Conservation (phyloP, 371 early-diverging fungal genomes). For the Mortierella sp. region DNA sequence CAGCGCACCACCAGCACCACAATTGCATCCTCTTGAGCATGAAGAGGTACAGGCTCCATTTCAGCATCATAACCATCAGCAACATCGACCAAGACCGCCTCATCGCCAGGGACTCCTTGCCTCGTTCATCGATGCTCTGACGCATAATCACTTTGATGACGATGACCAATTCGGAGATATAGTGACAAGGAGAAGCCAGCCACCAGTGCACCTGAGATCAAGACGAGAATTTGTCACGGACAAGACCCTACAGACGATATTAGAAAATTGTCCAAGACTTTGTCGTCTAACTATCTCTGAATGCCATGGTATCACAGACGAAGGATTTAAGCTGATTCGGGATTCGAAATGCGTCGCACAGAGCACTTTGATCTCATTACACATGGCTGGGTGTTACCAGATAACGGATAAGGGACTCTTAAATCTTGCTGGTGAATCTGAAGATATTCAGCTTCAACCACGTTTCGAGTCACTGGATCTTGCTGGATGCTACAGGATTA, state of each 20-base stretch:
- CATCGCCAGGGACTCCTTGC: conserved; percentile 12
- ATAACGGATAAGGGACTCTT: conserved; percentile 54
- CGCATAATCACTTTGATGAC: not conserved
- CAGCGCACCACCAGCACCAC: not conserved
- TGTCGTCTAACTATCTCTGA: conserved; percentile 47
- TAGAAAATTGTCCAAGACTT: conserved; percentile 44
- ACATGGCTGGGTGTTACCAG: conserved; percentile 48
- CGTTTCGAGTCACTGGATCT: conserved; percentile 46
- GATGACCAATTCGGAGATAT: not conserved
- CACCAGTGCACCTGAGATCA: conserved; percentile 10
- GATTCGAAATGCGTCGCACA: conserved; percentile 28
- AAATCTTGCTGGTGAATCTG: conserved; percentile 14
- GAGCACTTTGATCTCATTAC: conserved; percentile 38
- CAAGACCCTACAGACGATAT: conserved; percentile 31
- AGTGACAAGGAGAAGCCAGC: not conserved
- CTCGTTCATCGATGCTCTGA: conserved; percentile 10
- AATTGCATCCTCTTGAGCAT: conserved; percentile 6
- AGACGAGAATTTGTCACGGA: conserved; percentile 40
- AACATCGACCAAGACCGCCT: not conserved
- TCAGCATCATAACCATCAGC: conserved; percentile 11
- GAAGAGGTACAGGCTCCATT: not conserved
- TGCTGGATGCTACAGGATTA: conserved; percentile 46
- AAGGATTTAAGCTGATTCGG: conserved; percentile 25
- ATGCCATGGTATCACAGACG: conserved; percentile 50
- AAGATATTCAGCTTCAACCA: not conserved